These are phyloP conservation scores for Psilocybe tampanensis DNA, from an alignment of 768 basidiomycete species.

Conservation along the genomic window DNA sequence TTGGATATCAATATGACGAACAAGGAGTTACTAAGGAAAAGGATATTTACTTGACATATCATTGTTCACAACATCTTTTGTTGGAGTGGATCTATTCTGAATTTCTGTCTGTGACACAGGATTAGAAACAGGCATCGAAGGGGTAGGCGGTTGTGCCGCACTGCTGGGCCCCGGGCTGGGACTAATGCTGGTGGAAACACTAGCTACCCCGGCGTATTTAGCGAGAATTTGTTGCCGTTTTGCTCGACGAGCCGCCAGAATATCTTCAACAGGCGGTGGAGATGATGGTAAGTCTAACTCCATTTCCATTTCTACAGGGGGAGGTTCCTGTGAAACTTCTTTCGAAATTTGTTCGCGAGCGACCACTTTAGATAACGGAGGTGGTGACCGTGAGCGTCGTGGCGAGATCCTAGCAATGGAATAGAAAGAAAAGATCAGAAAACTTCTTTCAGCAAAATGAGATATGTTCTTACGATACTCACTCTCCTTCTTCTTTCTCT, in stretches of 20 bases:
- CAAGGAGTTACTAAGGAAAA: constrained; percentile 1
- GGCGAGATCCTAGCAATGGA: constrained; percentile 65
- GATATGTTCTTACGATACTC: constrained; percentile 50
- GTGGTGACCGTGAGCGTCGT: constrained; percentile 34
- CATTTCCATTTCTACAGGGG: constrained; percentile 56
- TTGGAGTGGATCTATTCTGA: constrained; percentile 31
- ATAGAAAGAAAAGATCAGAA: constrained; percentile 6
- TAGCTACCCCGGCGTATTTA: constrained; percentile 61
- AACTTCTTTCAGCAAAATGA: constrained; percentile 2
- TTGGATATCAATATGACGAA: constrained; percentile 3
- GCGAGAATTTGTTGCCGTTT: constrained; percentile 78
- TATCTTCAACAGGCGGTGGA: constrained; percentile 59
- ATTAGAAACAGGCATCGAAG: constrained; percentile 61
- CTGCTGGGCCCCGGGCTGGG: constrained; percentile 68
- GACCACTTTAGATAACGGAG: not conserved
- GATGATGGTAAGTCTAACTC: constrained; percentile 56
- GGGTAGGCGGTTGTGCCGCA: constrained; percentile 74
- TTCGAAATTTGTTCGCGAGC: constrained; percentile 8
- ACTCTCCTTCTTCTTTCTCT: constrained; percentile 93
- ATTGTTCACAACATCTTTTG: constrained; percentile 11
- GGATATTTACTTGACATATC: constrained; percentile 18
- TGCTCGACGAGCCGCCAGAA: constrained; percentile 70
- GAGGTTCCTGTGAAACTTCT: constrained; percentile 22
- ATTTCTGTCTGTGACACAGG: constrained; percentile 57
- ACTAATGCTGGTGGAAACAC: constrained; percentile 43